Conservation (phyloP, 2,329 filamentous ascomycete genomes). For the Sporothrix inflata region DNA sequence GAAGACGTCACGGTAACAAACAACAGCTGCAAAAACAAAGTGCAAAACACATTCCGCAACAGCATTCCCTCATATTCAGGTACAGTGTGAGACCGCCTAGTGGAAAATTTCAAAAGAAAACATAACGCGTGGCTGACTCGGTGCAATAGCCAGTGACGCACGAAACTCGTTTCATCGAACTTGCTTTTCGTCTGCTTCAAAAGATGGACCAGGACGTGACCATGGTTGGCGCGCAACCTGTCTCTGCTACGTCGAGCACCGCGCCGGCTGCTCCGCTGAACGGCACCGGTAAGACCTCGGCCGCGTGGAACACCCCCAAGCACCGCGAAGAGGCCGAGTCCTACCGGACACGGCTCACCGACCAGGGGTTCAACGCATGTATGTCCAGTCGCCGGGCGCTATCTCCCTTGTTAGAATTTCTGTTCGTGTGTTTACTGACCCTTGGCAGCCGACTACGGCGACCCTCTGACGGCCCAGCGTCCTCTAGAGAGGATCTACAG, state of each 20-base stretch:
- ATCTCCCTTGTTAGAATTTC: no score
- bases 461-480: slow-evolving; percentile 50
- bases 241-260: not conserved
- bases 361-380: slow-evolving; percentile 54
- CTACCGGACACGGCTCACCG: slow-evolving; percentile 45
- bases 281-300: slow-evolving; percentile 8
- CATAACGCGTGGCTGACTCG: not conserved
- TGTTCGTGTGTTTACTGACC: slow-evolving; percentile 25
- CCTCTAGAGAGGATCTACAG: slow-evolving; percentile 37
- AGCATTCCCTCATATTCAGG: not conserved
- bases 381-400: slow-evolving; percentile 34
- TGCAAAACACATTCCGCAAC: no score
- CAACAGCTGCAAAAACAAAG: not conserved
- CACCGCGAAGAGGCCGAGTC: slow-evolving; percentile 50
- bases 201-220: slow-evolving; percentile 4
- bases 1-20: not conserved
- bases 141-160: not conserved
- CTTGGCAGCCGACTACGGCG: slow-evolving; percentile 46
- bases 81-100: not conserved
- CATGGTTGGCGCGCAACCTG: not conserved
- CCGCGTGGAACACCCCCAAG: slow-evolving; percentile 40
- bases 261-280: not conserved
- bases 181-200: not conserved
- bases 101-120: not conserved
- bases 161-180: not conserved